phyloP scores from a whole-genome alignment of 2,329 filamentous ascomycete genomes.

The Alternaria viburni region DNA sequence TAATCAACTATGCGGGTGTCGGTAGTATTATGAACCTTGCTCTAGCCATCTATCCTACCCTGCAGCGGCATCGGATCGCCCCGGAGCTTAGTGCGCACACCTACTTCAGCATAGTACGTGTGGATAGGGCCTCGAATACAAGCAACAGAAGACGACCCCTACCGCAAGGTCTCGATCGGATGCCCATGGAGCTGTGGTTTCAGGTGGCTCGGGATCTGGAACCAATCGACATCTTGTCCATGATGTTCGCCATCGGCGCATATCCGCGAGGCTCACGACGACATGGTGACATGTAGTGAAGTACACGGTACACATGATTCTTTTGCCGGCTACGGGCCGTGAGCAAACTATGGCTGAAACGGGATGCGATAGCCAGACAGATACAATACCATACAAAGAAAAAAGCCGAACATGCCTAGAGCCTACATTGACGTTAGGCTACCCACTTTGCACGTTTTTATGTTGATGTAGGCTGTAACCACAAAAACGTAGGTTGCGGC shows the following conservation, averaged over 20 bases:
- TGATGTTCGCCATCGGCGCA: slow-evolving; percentile 42
- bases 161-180: slow-evolving; percentile 8
- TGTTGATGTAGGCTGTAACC: neutral
- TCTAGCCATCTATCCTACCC: slow-evolving; percentile 54
- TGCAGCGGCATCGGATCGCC: slow-evolving; percentile 46
- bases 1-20: slow-evolving; percentile 50
- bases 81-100: slow-evolving; percentile 36
- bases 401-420: neutral
- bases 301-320: neutral
- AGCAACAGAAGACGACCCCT: neutral
- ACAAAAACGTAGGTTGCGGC: neutral
- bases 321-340: neutral
- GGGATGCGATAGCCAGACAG: neutral
- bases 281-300: neutral
- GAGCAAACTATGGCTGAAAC: neutral
- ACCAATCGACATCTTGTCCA: slow-evolving; percentile 47
- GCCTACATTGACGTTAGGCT: neutral
- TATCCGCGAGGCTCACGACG: slow-evolving; percentile 14
- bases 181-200: slow-evolving; percentile 52
- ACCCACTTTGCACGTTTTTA: neutral
- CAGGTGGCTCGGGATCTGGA: slow-evolving; percentile 48
- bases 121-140: neutral
- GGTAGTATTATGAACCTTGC: slow-evolving; percentile 54
- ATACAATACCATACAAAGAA: neutral
- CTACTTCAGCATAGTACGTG: slow-evolving; percentile 30